phyloP scores from a whole-genome alignment of 2,329 filamentous ascomycete species.

The Verticillium nonalfalfae region DNA sequence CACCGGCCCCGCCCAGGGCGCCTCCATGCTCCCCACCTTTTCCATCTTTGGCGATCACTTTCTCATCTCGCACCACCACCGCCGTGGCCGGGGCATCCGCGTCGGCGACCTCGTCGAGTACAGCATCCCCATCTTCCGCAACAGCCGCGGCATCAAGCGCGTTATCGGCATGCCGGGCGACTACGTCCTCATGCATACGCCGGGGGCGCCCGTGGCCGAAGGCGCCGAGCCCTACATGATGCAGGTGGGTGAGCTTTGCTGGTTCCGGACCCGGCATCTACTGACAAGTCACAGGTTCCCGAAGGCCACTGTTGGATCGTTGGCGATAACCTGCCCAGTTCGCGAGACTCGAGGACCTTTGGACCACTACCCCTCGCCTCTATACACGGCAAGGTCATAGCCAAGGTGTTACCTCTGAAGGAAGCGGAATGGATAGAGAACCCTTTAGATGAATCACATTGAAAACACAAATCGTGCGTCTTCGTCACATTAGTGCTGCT shows the following conservation, averaged over 20 bases:
- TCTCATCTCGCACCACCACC: conserved; percentile 60
- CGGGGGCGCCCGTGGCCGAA: conserved; percentile 28
- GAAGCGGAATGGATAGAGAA: conserved; percentile 42
- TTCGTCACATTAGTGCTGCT: neutral
- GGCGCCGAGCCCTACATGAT: conserved; percentile 49
- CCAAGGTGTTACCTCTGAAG: conserved; percentile 47
- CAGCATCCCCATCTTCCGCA: conserved; percentile 62
- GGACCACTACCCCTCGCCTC: conserved; percentile 82
- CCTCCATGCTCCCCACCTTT: conserved; percentile 88
- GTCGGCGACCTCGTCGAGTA: conserved; percentile 86
- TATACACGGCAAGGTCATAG: conserved; percentile 76
- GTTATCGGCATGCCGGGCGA: conserved; percentile 72
- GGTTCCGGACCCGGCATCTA: neutral
- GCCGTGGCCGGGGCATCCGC: conserved; percentile 55
- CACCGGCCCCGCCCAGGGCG: conserved; percentile 56
- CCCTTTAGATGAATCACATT: neutral
- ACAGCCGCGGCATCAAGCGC: conserved; percentile 65
- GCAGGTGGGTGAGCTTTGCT: conserved; percentile 43
- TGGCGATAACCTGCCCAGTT: conserved; percentile 81
- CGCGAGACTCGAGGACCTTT: conserved; percentile 79
- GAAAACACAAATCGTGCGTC: neutral
- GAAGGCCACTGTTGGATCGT: conserved; percentile 86
- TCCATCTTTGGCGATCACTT: conserved; percentile 60
- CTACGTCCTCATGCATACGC: conserved; percentile 63
- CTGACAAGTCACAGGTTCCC: conserved; percentile 57